Percentiles rank a stretch among this genome's conserved stretches.
Conservation (phyloP, 73 alveolate species). For the Paramecium bursaria region DNA sequence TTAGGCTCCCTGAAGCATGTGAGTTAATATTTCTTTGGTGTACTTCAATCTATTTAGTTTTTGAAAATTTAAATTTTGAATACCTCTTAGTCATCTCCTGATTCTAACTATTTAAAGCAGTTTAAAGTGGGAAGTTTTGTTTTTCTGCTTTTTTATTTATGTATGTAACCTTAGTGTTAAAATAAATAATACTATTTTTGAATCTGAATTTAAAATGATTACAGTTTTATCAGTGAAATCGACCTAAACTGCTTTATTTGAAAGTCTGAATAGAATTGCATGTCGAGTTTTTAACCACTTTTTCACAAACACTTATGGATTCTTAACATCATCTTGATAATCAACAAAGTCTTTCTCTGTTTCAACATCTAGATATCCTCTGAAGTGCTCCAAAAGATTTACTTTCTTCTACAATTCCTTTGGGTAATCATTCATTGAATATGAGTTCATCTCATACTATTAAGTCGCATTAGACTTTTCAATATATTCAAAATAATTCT, state of each 20-base stretch:
- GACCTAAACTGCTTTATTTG: conserved; percentile 97
- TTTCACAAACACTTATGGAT: conserved; percentile 84
- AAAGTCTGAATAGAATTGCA: conserved; percentile 97
- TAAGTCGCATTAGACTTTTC: conserved; percentile 40
- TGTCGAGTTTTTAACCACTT: conserved; percentile 98
- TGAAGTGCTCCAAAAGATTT: conserved; percentile 90
- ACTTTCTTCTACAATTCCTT: conserved; percentile 91
- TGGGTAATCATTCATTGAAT: conserved; percentile 82
- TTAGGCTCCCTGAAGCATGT: conserved; percentile 77
- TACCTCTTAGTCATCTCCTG: conserved; percentile 93
- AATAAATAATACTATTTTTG: conserved; percentile 78
- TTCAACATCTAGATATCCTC: conserved; percentile 83
- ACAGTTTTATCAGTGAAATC: conserved; percentile 97
- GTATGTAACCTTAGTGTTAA: conserved; percentile 77
- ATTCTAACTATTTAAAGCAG: conserved; percentile 92
- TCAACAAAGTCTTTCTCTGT: conserved; percentile 59
- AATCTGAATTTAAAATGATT: conserved; percentile 88
- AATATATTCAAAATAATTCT: conserved; percentile 76
- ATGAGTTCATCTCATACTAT: conserved; percentile 59
- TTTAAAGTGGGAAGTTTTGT: conserved; percentile 85
- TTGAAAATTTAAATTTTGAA: no score
- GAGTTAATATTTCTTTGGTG: conserved; percentile 92
- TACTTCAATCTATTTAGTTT: conserved; percentile 82
- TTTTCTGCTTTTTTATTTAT: conserved; percentile 98
- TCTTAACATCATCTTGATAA: conserved; percentile 47